Base-by-base conservation (phyloP, 441 rosid species). In the Gossypium trilobum region DNA sequence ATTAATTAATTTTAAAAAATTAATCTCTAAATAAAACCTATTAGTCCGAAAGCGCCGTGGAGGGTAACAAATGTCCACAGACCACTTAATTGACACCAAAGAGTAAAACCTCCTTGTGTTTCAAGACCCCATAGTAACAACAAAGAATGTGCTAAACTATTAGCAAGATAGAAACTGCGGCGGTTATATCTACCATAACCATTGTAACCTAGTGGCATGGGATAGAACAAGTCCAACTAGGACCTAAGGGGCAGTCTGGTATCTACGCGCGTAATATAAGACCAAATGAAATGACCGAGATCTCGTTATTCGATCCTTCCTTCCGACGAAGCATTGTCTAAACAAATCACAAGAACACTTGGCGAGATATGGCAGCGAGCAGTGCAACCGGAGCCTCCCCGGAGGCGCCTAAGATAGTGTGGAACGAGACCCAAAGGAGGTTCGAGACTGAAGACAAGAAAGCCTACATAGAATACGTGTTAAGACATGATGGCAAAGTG, bases 361-460 rank as follows among this genome's bases (percentile, higher is more conserved):
- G 10, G 11, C 59, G 19, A 4, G 63, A 68, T 13, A 68, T 69
- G 84, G 80, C 81, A 61, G 11, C 76, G 70, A 55, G 68, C 44
- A n/a, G 69, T 19, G 58, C 77, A 51, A 36, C 54, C n/a, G 56
- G 59, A 50, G 51, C 42, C 55, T 20, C 74, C n/a, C 77, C 68
- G 0, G 77, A 70, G 62, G 48, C 71, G 5, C 84, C 89, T 25
- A 87, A 75, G 77, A 89, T 91, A 11, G 80, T 81, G 75, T 84
- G 89, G 92, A 91, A 85, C 79, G 79, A 87, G 77, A 74, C 59
- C 23, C 67, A 73, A 11, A 70, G 78, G 50, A 85, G 85, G 78
- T 91, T 91, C 84, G 91, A 91, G 79, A 87, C 92, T 1, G 89
- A 91, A 72, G 97, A 91, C 85, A 84, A 81, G 82, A 78, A 82